These are phyloP conservation scores for Clitocybe nebularis DNA, from an alignment of 1,284 basidiomycete genomes.

Conservation along the genomic window DNA sequence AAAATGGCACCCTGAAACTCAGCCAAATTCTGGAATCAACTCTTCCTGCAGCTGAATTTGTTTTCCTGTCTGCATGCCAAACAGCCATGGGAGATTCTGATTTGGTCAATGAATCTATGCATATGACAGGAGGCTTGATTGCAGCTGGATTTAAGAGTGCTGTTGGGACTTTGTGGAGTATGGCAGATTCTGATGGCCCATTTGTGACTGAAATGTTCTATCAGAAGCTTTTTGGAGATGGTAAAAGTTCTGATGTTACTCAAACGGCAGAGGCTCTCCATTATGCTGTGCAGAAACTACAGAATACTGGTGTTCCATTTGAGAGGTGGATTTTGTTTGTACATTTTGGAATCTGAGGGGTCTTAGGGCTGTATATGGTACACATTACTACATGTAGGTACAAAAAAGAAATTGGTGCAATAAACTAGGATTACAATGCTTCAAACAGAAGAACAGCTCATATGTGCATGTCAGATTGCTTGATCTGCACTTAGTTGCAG, in stretches of 20 bases:
- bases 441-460: no score
- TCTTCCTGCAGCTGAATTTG: constrained; percentile 14
- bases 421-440: no score
- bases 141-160: constrained; percentile 29
- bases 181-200: constrained; percentile 25
- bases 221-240: constrained; percentile 15
- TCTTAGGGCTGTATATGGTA: no score
- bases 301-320: background rate
- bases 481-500: no score
- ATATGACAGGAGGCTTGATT: constrained; percentile 29
- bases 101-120: constrained; percentile 23
- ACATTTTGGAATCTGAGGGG: constrained; percentile 3
- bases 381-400: no score
- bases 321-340: constrained; percentile 1
- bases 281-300: background rate
- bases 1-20: constrained; percentile 11
- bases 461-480: no score
- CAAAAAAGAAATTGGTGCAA: no score
- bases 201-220: constrained; percentile 21
- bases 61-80: background rate
- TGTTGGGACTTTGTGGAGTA: constrained; percentile 32
- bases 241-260: constrained; percentile 11
- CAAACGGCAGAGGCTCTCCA: background rate
- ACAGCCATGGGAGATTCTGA: constrained; percentile 20
- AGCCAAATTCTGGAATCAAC: constrained; percentile 7